Evolutionary conservation across 2,329 filamentous ascomycete genomes (phyloP).

Genomic region (Emergomyces orientalis): DNA sequence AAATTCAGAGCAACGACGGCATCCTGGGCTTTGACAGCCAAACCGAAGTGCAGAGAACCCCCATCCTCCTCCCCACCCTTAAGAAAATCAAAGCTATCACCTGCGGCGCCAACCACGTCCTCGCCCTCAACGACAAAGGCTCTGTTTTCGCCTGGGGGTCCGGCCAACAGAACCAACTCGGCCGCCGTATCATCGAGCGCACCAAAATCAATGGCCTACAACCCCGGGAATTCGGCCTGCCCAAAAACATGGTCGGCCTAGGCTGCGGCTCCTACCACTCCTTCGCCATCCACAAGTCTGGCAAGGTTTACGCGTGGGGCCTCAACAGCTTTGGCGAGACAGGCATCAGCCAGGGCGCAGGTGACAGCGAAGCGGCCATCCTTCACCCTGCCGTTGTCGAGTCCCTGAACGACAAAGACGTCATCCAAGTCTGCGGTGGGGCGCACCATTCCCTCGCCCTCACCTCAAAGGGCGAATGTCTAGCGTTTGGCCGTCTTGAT

Average conservation of each 20-base stretch:
- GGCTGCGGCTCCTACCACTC: slow-evolving; percentile 71
- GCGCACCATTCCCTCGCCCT: slow-evolving; percentile 62
- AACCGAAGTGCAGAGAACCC: slow-evolving; percentile 37
- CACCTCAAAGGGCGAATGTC: slow-evolving; percentile 45
- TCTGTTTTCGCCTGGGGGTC: slow-evolving; percentile 57
- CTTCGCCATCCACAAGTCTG: slow-evolving; percentile 61
- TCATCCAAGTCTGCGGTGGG: slow-evolving; percentile 61
- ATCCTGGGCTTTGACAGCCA: slow-evolving; percentile 49
- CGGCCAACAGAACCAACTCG: slow-evolving; percentile 60
- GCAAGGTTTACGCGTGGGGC: slow-evolving; percentile 70
- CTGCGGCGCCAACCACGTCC: slow-evolving; percentile 50
- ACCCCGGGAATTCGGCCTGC: slow-evolving; percentile 50
- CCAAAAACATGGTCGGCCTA: slow-evolving; percentile 51
- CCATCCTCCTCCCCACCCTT: slow-evolving; percentile 41
- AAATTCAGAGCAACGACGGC: slow-evolving; percentile 50
- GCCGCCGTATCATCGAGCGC: slow-evolving; percentile 53
- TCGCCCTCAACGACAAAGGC: slow-evolving; percentile 50
- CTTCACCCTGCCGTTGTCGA: slow-evolving; percentile 61
- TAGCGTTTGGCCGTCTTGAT: slow-evolving; percentile 53
- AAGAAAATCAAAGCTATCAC: slow-evolving; percentile 47
- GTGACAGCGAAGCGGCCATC: slow-evolving; percentile 61
- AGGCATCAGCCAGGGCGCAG: slow-evolving; percentile 54
- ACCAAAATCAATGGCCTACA: slow-evolving; percentile 46
- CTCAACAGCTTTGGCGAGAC: slow-evolving; percentile 81
- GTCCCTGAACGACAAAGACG: slow-evolving; percentile 52